Evolutionary conservation across 371 early-diverging fungal species (phyloP).

Genomic region (Funneliformis caledonium): DNA sequence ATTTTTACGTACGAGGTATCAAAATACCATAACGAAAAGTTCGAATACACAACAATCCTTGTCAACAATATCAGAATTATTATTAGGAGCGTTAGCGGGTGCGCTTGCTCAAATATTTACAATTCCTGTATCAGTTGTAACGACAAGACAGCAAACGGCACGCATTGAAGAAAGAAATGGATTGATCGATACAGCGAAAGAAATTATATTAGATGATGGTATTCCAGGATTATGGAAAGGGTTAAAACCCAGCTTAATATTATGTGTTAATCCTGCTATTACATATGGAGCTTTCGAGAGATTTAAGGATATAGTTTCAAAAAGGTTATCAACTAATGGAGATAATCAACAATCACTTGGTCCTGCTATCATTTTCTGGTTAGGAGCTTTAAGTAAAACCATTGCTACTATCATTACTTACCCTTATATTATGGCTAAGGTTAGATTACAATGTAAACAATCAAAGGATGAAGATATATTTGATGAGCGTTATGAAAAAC

Average conservation of each 20-base stretch:
- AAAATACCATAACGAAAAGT: constrained; percentile 46
- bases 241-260: constrained; percentile 85
- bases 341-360: constrained; percentile 52
- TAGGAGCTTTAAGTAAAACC: constrained; percentile 92
- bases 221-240: constrained; percentile 86
- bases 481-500: not conserved
- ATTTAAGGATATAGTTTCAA: constrained; percentile 68
- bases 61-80: constrained; percentile 79
- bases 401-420: constrained; percentile 87
- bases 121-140: constrained; percentile 86
- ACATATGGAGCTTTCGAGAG: constrained; percentile 96
- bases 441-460: constrained; percentile 93
- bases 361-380: constrained; percentile 80
- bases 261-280: constrained; percentile 95
- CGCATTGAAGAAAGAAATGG: constrained; percentile 59
- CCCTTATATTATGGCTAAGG: constrained; percentile 98
- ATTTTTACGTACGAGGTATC: constrained; percentile 68
- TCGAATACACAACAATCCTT: constrained; percentile 48
- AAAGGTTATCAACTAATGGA: constrained; percentile 2
- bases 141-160: constrained; percentile 83
- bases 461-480: constrained; percentile 55
- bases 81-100: constrained; percentile 91
- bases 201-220: constrained; percentile 85
- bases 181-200: constrained; percentile 61
- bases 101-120: constrained; percentile 90